Evolutionary conservation across 192 early-diverging fungal species (phyloP).

Genomic region (Pilobolus umbonatus): DNA sequence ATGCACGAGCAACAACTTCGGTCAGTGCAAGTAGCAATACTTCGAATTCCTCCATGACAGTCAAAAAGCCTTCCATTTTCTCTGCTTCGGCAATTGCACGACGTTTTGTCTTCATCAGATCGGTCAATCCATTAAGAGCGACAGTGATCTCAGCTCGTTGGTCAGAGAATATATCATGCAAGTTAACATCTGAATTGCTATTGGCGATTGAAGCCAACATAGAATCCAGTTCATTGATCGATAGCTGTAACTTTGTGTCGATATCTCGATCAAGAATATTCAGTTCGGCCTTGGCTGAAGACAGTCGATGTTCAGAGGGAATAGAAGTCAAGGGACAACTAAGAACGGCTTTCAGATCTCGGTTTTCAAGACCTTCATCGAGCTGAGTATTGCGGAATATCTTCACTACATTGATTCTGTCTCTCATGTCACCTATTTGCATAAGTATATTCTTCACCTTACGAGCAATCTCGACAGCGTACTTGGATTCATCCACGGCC

Average conservation of each 20-base stretch:
- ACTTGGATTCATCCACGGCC: slow-evolving; percentile 12
- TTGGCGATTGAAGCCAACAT: slow-evolving; percentile 21
- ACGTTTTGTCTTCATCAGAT: slow-evolving; percentile 35
- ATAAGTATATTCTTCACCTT: slow-evolving; percentile 26
- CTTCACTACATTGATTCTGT: slow-evolving; percentile 6
- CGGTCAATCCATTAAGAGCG: slow-evolving; percentile 26
- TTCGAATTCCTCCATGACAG: slow-evolving; percentile 37
- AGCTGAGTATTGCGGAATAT: slow-evolving; percentile 6
- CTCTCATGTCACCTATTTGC: slow-evolving; percentile 25
- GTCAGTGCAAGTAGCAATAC: slow-evolving; percentile 33
- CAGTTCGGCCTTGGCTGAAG: slow-evolving; percentile 24
- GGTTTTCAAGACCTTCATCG: slow-evolving; percentile 4
- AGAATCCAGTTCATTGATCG: slow-evolving; percentile 30
- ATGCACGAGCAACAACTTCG: slow-evolving; percentile 33
- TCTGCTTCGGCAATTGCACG: slow-evolving; percentile 31
- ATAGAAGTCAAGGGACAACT: slow-evolving; percentile 25
- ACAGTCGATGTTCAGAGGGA: slow-evolving; percentile 24
- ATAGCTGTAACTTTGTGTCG: slow-evolving; percentile 24
- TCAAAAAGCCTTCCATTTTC: slow-evolving; percentile 35
- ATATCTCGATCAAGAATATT: slow-evolving; percentile 27
- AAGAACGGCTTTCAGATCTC: slow-evolving; percentile 16
- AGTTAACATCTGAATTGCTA: neutral
- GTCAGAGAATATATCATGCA: slow-evolving; percentile 23
- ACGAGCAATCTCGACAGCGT: slow-evolving; percentile 21
- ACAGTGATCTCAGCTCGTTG: slow-evolving; percentile 37